phyloP scores from a whole-genome alignment of 371 early-diverging fungal genomes.

The Capniomyces stellatus region DNA sequence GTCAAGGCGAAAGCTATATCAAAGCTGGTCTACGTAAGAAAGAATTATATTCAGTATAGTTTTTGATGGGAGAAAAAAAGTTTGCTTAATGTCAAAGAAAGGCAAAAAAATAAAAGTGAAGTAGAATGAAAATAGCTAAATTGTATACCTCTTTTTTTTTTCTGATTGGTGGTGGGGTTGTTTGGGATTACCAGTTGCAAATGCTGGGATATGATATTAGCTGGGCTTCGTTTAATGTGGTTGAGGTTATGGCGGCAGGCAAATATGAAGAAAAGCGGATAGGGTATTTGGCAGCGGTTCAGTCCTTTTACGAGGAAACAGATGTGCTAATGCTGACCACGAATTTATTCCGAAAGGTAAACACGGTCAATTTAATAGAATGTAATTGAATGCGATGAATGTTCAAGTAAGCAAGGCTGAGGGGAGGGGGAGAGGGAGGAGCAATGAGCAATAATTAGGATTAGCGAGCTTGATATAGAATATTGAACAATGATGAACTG shows the following conservation, averaged over 20 bases:
- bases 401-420: no score
- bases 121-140: no score
- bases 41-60: neutral
- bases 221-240: slow-evolving; percentile 90
- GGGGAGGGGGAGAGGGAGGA: no score
- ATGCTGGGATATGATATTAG: slow-evolving; percentile 93
- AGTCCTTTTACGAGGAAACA: slow-evolving; percentile 80
- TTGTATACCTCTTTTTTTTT: no score
- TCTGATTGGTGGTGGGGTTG: no score
- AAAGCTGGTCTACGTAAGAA: slow-evolving; percentile 66
- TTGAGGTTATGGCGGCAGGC: slow-evolving; percentile 91
- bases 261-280: slow-evolving; percentile 68
- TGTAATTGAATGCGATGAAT: neutral
- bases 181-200: no score
- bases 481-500: neutral
- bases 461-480: no score
- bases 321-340: slow-evolving; percentile 92
- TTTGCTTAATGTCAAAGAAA: slow-evolving; percentile 1
- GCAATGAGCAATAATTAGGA: no score
- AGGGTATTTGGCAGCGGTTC: slow-evolving; percentile 81
- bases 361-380: slow-evolving; percentile 1
- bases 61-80: neutral
- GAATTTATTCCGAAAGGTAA: slow-evolving; percentile 83
- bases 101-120: neutral
- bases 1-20: slow-evolving; percentile 72